Base-by-base conservation (phyloP, 805 yeast species). In the Hanseniaspora valbyensis region DNA sequence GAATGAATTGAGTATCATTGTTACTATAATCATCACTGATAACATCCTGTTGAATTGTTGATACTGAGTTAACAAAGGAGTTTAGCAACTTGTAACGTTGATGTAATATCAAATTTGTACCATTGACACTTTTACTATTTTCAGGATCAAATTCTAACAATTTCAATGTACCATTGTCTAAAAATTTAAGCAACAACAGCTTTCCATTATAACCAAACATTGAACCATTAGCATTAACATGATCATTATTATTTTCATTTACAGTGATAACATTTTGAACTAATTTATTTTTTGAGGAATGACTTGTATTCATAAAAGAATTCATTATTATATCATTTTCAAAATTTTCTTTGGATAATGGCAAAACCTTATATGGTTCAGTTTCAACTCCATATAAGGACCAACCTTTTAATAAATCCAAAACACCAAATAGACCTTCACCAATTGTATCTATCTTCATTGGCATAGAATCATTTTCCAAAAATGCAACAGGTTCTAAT, bases 331-430 rank as follows among this genome's bases (percentile, higher is more conserved):
- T 81, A 58, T 80, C 83, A 40, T 83, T 68, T 18, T 73, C 65
- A 24, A 76, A 72, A 19, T 76, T 70, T 61, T 89, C 95, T 60
- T 82, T 84, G 8, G 95, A 89, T 46, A 92, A 64, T 52, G 75
- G 64, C 16, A 87, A 70, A 80, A 90, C 79, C 55, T 96, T 69
- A 62, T 85, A 89, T 0, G 99, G 99, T 59, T 90, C 96, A 2
- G 94, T 90, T 63, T 88, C 95, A 66, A 88, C 89, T 1, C 96
- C 96, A 26, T 81, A 79, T 52, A 92, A 70, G 70, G 88, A 79
- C 3, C 86, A 71, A 4, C 68, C 69, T 57, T 84, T 83, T 65
- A 79, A 70, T 0, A 85, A 69, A 64, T 92, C 98, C 18, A 95
- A 95, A 19, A 88, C 66, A 1, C 88, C 59, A n/a, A 90, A 62